Evolutionary conservation across 495 filamentous ascomycete species (phyloP), one percentile per base, ranked within the genome.

Genomic region (Penicillium maclennaniae): DNA sequence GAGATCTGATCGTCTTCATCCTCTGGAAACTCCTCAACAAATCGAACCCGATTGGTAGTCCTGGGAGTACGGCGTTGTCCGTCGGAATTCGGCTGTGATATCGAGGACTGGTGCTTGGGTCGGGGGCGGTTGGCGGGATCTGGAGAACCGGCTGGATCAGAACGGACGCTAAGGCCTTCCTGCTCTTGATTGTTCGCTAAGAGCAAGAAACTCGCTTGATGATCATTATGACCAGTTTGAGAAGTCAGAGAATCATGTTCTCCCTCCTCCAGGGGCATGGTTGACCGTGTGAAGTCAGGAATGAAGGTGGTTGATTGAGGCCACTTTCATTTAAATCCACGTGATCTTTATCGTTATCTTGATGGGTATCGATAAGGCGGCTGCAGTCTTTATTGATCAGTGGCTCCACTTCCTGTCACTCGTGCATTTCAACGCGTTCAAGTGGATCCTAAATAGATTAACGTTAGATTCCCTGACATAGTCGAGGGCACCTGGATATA

Each of bases 1-100:
- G 69, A 34, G 4, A 14, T 74, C 59, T 47, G 71, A 50, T 66
- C 60, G 47, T 73, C 66, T 27, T 70, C 62, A 6, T 56, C 65
- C 12, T 56, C 51, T 0, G 54, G 43, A 12, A 61, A 63, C 20
- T 74, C 69, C 5, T 80, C 73, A n/a, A 95, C 85, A 70, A 98
- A 98, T 49, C 89, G 85, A 31, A 98, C 93, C 34, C 91, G 81
- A 64, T 92, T 89, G 9, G 84, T 80, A 1, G 90, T 97, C 42
- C 92, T 80, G 20, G 91, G 89, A 10, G 83, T 83, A 26, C 82
- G 76, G 37, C 77, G 81, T 23, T 72, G 67, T 55, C 77, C 75
- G 45, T 76, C 69, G 3, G 61, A 55, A 4, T 60, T 48, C n/a
- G 69, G 69, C 25, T 62, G 72, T 14, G 70, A 74, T 53, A 77